Evolutionary conservation across 306 rosid species (phyloP), one percentile per base, ranked within the genome.

Genomic region (Corylus avellana): DNA sequence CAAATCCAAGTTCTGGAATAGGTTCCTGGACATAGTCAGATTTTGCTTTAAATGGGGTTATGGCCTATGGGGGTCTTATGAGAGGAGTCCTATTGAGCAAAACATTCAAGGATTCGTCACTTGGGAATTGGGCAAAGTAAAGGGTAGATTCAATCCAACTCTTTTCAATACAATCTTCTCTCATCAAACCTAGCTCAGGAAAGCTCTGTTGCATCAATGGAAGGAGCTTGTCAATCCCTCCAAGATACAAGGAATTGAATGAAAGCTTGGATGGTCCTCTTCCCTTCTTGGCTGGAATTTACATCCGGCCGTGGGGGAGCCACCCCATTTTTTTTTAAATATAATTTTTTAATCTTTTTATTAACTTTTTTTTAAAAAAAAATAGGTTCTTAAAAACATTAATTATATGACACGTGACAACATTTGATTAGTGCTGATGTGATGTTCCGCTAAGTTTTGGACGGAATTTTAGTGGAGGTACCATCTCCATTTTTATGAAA

Each of bases 111-210:
- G 88, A 53, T 7, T 55, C 46, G 6, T 74, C 64, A 11, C 68
- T 68, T 0, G 54, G 39, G 47, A 25, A 81, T 0, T 64, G 66
- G 0, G 72, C 76, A 0, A 75, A 75, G 46, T 56, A 48, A 10
- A 81, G 80, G 13, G 48, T 29, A 0, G 80, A 81, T 59, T 81
- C 73, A 42, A 81, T 81, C 85, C 85, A 81, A 4, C 85, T 81
- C 85, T 50, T 76, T 62, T 81, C 77, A 0, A 13, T 56, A 66
- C 85, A 76, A 8, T 76, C 63, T n/a, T 70, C 61, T 2, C 46
- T 18, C 29, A 12, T 16, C 37, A 76, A 17, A 3, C 80, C 81
- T 16, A 81, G 16, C 48, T 76, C 85, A 0, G 81, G 72, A 51
- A 81, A 76, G 37, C 44, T 70, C 7, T 59, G 18, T 35, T 76